These are phyloP conservation scores for Protomyces inouyei DNA, from an alignment of 1,139 yeast genomes.

Conservation along the genomic window DNA sequence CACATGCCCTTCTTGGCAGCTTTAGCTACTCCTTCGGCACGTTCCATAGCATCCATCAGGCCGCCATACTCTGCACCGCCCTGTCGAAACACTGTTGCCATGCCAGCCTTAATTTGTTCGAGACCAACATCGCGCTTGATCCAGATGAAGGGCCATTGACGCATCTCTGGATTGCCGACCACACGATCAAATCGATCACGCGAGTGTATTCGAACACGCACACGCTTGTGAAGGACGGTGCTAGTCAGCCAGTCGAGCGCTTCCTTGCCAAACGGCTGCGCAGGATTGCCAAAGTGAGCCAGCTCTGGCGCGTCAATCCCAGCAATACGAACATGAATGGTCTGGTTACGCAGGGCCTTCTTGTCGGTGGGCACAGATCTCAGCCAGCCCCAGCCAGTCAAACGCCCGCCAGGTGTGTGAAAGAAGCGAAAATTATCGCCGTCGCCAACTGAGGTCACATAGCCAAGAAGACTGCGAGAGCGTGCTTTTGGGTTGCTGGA, in stretches of 20 bases:
- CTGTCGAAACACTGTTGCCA: constrained; percentile 85
- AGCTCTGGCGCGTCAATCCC: constrained; percentile 99
- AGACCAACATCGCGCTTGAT: constrained; percentile 67
- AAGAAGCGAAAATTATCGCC: constrained; percentile 91
- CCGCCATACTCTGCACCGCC: constrained; percentile 87
- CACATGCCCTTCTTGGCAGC: constrained; percentile 62
- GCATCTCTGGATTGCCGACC: constrained; percentile 62
- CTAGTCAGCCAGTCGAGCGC: constrained; percentile 70
- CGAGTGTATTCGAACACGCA: constrained; percentile 70
- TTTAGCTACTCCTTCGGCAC: constrained; percentile 58
- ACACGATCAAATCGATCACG: constrained; percentile 86
- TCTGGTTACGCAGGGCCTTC: constrained; percentile 39
- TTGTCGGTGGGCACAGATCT: constrained; percentile 41
- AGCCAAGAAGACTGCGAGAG: constrained; percentile 56
- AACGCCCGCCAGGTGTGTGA: constrained; percentile 87
- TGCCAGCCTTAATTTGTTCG: constrained; percentile 77
- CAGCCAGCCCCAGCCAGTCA: constrained; percentile 93
- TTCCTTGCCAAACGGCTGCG: constrained; percentile 83
- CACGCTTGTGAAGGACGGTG: constrained; percentile 59
- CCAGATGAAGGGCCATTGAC: constrained; percentile 59
- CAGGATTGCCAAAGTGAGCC: constrained; percentile 89
- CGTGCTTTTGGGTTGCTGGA: constrained; percentile 35
- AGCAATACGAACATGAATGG: constrained; percentile 66
- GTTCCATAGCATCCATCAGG: constrained; percentile 55
- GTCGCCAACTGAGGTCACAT: constrained; percentile 89